Conservation (phyloP, 2,329 filamentous ascomycete genomes). For the Graphiopsis chlorocephala region DNA sequence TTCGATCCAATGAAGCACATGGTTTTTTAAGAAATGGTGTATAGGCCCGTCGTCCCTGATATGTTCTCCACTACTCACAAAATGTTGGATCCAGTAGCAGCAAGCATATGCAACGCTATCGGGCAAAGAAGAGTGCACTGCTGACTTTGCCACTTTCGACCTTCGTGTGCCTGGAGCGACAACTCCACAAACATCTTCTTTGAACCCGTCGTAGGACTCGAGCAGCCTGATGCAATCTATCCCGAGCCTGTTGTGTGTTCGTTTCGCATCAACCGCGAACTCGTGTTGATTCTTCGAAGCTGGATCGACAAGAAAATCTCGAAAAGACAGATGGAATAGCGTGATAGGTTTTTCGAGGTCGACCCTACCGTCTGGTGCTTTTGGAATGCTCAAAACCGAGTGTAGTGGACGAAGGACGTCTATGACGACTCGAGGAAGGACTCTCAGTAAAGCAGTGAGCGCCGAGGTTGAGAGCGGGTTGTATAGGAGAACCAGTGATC, state of each 20-base stretch:
- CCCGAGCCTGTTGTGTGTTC: neutral
- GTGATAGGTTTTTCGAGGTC: neutral
- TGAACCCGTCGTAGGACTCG: neutral
- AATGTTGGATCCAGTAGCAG: neutral
- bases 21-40: neutral
- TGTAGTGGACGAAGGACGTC: neutral
- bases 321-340: neutral
- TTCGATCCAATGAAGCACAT: slow-evolving; percentile 2
- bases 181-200: neutral
- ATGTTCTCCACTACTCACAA: neutral
- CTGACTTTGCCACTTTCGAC: neutral
- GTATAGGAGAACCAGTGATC: neutral
- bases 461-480: neutral
- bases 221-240: neutral
- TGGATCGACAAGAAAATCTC: neutral
- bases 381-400: neutral
- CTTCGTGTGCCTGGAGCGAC: neutral
- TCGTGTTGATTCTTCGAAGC: neutral
- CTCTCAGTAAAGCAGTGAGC: neutral
- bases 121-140: neutral
- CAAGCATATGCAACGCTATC: neutral
- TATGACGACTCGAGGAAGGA: neutral
- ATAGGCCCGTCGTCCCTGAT: neutral
- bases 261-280: neutral
- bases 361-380: neutral